Evolutionary conservation across 2,329 filamentous ascomycete genomes (phyloP).

Genomic region (Fusarium chaquense): DNA sequence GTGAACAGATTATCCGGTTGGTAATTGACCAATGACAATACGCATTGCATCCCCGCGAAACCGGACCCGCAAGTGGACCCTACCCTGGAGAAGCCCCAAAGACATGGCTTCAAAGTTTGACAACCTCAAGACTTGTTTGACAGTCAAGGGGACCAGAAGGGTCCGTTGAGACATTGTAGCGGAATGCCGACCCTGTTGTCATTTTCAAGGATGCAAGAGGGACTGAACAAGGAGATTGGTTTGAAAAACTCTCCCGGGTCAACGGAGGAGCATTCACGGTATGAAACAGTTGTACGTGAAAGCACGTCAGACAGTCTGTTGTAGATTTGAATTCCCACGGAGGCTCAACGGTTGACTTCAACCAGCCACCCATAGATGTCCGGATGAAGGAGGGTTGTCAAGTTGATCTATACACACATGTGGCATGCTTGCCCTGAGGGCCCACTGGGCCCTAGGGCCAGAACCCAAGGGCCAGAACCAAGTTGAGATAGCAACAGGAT

Average conservation of each 20-base stretch:
- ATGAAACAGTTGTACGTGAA: background rate
- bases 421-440: background rate
- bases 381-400: background rate
- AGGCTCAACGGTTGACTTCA: constrained; percentile 13
- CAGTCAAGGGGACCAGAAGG: constrained; percentile 6
- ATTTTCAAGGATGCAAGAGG: background rate
- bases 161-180: constrained; percentile 7
- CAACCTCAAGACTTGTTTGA: constrained; percentile 3
- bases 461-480: constrained; percentile 8
- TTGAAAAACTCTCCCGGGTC: background rate
- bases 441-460: constrained; percentile 14
- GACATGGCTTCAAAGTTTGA: constrained; percentile 9
- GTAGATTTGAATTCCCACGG: background rate
- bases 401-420: background rate
- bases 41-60: constrained; percentile 36
- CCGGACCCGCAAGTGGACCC: constrained; percentile 13
- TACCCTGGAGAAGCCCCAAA: constrained; percentile 33
- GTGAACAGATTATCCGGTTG: constrained; percentile 1
- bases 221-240: background rate
- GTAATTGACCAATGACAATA: constrained; percentile 33
- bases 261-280: background rate
- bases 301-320: background rate
- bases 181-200: background rate
- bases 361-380: constrained; percentile 3
- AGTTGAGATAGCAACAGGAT: constrained; percentile 23